Percentiles rank a stretch among this genome's conserved stretches.
These are phyloP conservation scores for Boletus fagicola DNA, from an alignment of 768 basidiomycete genomes.

Conservation along the genomic window DNA sequence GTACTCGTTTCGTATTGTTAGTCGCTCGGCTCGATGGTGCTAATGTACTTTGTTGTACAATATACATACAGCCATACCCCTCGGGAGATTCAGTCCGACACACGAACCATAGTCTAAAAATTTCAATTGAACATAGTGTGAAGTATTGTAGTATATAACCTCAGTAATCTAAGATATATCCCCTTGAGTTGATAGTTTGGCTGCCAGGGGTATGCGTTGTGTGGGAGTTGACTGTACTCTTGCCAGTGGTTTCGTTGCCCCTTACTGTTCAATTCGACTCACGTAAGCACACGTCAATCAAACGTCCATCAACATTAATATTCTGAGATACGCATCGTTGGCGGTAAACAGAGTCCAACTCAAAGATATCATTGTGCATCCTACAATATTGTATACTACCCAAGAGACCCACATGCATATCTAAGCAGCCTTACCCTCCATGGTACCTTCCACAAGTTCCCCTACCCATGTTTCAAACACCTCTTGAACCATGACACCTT, in stretches of 20 bases:
- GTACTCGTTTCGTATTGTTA: not conserved
- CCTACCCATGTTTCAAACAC: slow-evolving; percentile 78
- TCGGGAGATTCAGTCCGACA: too few species aligned
- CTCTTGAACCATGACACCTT: slow-evolving; percentile 75
- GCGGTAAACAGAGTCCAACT: not conserved
- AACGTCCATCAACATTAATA: not conserved
- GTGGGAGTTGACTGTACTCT: too few species aligned
- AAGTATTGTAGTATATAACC: too few species aligned
- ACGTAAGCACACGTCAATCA: not conserved
- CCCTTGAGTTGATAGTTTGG: too few species aligned
- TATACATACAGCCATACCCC: too few species aligned
- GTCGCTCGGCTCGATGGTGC: not conserved
- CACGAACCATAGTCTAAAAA: too few species aligned
- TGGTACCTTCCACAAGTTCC: slow-evolving; percentile 64
- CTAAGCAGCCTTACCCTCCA: slow-evolving; percentile 63
- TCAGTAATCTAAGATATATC: too few species aligned
- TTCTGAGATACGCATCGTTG: not conserved
- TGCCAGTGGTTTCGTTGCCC: too few species aligned
- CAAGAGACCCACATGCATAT: slow-evolving; percentile 4
- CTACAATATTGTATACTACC: slow-evolving; percentile 28
- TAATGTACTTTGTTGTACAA: slow-evolving; percentile 15
- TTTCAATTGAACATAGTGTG: too few species aligned
- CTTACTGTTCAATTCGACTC: not conserved
- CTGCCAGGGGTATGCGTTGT: too few species aligned
- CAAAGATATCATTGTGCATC: slow-evolving; percentile 30